Percentiles rank a stretch among this genome's conserved stretches.
phyloP scores from a whole-genome alignment of 805 yeast genomes.

The Starmera quercuum region DNA sequence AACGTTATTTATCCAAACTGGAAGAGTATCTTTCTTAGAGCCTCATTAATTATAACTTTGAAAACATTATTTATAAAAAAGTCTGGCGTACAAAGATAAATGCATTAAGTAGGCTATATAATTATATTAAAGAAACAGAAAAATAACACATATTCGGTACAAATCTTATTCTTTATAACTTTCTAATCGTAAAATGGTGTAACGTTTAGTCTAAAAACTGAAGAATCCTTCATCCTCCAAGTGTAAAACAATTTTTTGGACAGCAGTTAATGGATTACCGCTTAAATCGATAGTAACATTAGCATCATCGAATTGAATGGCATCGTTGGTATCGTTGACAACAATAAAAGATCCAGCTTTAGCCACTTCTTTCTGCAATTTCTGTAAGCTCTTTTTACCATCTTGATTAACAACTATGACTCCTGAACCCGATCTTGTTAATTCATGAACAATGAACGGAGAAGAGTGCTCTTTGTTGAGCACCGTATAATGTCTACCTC shows the following conservation, averaged over 20 bases:
- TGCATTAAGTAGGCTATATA: too few relatives aligned
- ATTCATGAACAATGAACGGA: constrained; percentile 63
- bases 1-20: constrained; percentile 22
- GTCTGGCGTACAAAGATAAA: too few relatives aligned
- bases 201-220: constrained; percentile 31
- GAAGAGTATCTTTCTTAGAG: constrained; percentile 17
- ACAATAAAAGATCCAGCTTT: constrained; percentile 39
- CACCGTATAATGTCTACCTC: constrained; percentile 67
- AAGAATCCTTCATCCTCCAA: constrained; percentile 83
- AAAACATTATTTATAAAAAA: too few relatives aligned
- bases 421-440: constrained; percentile 87
- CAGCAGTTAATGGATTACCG: constrained; percentile 57
- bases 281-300: constrained; percentile 51
- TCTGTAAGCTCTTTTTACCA: constrained; percentile 3
- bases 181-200: too few relatives aligned
- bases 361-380: constrained; percentile 27
- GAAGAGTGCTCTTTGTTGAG: constrained; percentile 33
- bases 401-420: constrained; percentile 51
- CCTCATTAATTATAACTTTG: too few relatives aligned
- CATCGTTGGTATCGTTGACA: constrained; percentile 30
- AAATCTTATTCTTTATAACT: too few relatives aligned
- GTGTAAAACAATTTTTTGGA: constrained; percentile 63
- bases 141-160: too few relatives aligned
- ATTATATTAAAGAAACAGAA: too few relatives aligned
- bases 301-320: constrained; percentile 36